Conservation (phyloP, 179 eudicot genomes). For the Nepenthes alata region DNA sequence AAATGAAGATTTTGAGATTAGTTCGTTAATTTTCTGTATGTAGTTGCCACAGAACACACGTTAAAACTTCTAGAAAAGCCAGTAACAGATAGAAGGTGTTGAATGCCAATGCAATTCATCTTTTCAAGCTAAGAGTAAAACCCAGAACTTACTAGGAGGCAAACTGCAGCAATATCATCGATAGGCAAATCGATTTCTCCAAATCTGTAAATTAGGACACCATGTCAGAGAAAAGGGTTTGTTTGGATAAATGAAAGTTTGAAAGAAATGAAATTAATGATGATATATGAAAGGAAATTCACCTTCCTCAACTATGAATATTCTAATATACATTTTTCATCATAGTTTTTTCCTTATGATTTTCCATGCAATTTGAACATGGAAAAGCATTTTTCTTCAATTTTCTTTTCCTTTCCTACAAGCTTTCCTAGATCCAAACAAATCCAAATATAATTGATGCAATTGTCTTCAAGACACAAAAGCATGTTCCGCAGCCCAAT, state of each 20-base stretch:
- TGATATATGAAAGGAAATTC: neutral
- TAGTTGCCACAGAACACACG: no score
- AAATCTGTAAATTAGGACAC: conserved; percentile 35
- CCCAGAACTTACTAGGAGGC: conserved; percentile 57
- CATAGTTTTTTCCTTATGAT: no score
- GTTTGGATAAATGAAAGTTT: neutral
- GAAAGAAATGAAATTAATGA: no score
- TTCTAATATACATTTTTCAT: no score
- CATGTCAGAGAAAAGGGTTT: conserved; percentile 5
- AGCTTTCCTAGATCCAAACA: no score
- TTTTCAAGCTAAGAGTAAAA: conserved; percentile 5
- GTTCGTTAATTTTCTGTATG: no score
- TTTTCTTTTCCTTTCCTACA: no score
- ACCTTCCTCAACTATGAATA: no score
- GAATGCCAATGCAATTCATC: neutral
- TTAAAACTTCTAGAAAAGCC: no score
- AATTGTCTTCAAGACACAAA: conserved; percentile 2
- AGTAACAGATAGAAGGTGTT: neutral
- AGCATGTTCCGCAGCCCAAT: neutral
- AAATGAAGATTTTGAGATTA: no score
- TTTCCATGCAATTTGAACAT: no score
- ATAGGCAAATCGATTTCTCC: conserved; percentile 78
- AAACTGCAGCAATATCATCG: conserved; percentile 89
- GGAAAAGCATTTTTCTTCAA: no score
- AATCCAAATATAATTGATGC: neutral